Percentiles rank a stretch among this genome's conserved stretches.
phyloP scores from a whole-genome alignment of 441 rosid genomes.

The Manihot esculenta region DNA sequence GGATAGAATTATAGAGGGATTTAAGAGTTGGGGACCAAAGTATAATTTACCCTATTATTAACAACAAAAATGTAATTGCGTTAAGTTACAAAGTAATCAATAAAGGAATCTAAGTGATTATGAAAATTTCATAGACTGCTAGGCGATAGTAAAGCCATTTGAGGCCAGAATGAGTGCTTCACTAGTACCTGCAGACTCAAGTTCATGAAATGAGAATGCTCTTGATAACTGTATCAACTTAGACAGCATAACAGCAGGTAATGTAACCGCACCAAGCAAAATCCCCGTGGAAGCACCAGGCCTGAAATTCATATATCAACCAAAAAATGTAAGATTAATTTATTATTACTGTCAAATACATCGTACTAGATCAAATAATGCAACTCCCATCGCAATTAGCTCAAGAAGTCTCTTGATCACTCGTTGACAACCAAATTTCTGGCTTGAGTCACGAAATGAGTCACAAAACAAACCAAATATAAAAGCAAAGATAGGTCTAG shows the following conservation, averaged over 20 bases:
- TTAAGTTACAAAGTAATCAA: background rate
- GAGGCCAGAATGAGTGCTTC: background rate
- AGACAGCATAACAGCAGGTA: constrained; percentile 75
- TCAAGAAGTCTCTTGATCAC: background rate
- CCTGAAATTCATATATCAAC: constrained; percentile 37
- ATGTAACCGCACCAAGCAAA: constrained; percentile 74
- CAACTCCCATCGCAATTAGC: too few species aligned
- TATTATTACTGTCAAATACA: too few species aligned
- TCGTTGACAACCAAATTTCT: too few species aligned
- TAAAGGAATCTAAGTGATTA: background rate
- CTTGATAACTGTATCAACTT: constrained; percentile 74
- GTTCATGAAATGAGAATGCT: constrained; percentile 49
- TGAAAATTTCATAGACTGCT: background rate
- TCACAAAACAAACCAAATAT: too few species aligned
- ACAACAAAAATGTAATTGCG: too few species aligned
- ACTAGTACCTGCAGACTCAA: constrained; percentile 52
- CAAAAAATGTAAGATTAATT: background rate
- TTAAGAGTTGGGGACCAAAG: too few species aligned
- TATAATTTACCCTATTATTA: too few species aligned
- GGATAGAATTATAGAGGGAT: too few species aligned
- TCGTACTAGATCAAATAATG: too few species aligned
- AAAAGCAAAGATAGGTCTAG: too few species aligned
- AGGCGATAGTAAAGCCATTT: background rate
- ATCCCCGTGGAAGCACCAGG: constrained; percentile 45
- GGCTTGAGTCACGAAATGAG: too few species aligned